phyloP scores from a whole-genome alignment of 208 protist genomes.

The Crithidia fasciculata region DNA sequence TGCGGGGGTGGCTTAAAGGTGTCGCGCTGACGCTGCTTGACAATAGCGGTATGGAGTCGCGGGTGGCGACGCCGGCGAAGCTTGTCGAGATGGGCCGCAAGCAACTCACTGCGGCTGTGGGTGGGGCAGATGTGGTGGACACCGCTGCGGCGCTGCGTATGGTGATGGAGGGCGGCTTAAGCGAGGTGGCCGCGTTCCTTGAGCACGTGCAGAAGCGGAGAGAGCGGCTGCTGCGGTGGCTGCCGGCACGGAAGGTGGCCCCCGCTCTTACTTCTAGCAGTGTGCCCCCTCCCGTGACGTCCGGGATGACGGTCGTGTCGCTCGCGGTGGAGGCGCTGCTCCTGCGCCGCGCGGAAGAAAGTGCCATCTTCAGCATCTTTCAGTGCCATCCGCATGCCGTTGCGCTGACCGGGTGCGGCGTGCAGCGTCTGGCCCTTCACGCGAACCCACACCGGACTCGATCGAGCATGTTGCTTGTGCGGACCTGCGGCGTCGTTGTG shows the following conservation, averaged over 20 bases:
- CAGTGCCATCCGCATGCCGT: constrained; percentile 57
- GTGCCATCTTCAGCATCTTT: constrained; percentile 64
- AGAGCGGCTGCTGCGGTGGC: constrained; percentile 24
- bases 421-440: constrained; percentile 47
- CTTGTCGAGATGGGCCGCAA: constrained; percentile 22
- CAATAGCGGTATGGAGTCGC: constrained; percentile 36
- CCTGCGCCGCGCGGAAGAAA: constrained; percentile 64
- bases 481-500: constrained; percentile 46
- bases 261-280: neutral
- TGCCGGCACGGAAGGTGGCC: constrained; percentile 18
- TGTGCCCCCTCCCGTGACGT: neutral
- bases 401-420: constrained; percentile 57
- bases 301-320: too few species aligned
- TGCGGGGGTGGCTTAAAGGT: constrained; percentile 38
- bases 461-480: constrained; percentile 40
- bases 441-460: constrained; percentile 19
- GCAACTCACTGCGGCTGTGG: constrained; percentile 11
- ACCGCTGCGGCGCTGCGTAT: constrained; percentile 26
- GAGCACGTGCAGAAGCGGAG: constrained; percentile 31
- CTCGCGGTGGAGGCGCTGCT: constrained; percentile 31
- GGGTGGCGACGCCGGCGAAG: constrained; percentile 28
- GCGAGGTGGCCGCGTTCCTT: constrained; percentile 26
- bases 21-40: constrained; percentile 29
- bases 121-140: constrained; percentile 15
- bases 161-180: constrained; percentile 29